Percentiles rank a stretch among this genome's conserved stretches.
Conservation (phyloP, 2,329 filamentous ascomycete species). For the Aspergillus sp. region DNA sequence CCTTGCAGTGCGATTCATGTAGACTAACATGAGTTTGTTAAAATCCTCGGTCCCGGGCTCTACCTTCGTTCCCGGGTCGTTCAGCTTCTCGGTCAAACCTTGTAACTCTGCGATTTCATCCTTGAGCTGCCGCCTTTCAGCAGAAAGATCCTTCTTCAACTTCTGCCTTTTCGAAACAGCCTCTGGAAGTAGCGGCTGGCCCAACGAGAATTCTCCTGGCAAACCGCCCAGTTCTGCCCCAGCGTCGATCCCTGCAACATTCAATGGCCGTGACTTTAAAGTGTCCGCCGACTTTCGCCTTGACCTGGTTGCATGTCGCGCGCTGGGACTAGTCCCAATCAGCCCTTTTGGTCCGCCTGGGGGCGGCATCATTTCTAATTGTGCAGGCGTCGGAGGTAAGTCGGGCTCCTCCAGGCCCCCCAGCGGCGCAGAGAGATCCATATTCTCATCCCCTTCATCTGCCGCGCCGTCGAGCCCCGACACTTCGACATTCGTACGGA, state of each 20-base stretch:
- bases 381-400: conserved; percentile 45
- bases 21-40: conserved; percentile 24
- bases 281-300: conserved; percentile 15
- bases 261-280: conserved; percentile 22
- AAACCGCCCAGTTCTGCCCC: conserved; percentile 7
- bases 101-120: conserved; percentile 50
- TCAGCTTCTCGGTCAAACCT: conserved; percentile 51
- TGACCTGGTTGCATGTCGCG: conserved; percentile 18
- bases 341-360: conserved; percentile 22
- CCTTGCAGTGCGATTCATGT: neutral
- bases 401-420: conserved; percentile 49
- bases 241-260: conserved; percentile 13
- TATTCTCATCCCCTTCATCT: conserved; percentile 11
- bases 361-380: conserved; percentile 29
- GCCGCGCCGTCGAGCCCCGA: conserved; percentile 24
- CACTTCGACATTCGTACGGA: conserved; percentile 24
- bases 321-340: conserved; percentile 30
- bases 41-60: conserved; percentile 27
- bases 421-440: conserved; percentile 12
- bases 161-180: conserved; percentile 40
- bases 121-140: conserved; percentile 49
- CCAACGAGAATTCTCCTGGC: conserved; percentile 4
- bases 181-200: conserved; percentile 12
- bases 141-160: conserved; percentile 44
- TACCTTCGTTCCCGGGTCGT: conserved; percentile 20